Evolutionary conservation across 169 alveolate genomes (phyloP).

Genomic region (Prorocentrum cordatum): DNA sequence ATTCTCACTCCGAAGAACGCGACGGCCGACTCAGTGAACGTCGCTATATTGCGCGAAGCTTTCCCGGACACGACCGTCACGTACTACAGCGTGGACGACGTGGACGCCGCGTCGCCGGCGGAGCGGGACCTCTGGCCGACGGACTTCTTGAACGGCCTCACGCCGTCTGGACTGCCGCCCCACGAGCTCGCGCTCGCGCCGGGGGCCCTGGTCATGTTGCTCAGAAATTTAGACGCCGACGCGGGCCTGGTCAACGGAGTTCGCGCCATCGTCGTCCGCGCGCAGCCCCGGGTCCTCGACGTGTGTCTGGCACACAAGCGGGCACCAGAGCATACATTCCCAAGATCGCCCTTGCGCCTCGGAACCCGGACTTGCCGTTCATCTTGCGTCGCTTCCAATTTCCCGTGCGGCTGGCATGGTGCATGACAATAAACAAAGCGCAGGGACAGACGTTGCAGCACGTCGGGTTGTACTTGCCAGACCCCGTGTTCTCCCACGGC

Average conservation of each 20-base stretch:
- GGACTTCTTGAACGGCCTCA: background rate
- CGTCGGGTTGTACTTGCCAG: too few relatives aligned
- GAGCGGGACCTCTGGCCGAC: background rate
- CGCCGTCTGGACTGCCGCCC: background rate
- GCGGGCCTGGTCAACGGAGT: background rate
- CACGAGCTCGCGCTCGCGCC: background rate
- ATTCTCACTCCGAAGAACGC: background rate
- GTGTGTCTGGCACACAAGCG: background rate
- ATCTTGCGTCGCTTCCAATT: background rate
- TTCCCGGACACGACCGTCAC: background rate
- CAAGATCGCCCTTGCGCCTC: background rate
- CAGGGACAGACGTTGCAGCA: background rate
- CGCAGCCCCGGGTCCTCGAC: background rate
- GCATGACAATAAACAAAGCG: background rate
- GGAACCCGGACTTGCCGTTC: background rate
- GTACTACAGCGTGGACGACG: background rate
- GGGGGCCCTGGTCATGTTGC: background rate
- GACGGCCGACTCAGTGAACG: background rate
- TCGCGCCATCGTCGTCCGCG: background rate
- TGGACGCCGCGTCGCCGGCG: background rate
- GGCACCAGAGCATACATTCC: background rate
- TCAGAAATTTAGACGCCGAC: background rate
- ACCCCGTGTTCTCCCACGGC: background rate
- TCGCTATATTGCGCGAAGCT: background rate
- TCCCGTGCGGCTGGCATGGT: conserved; percentile 4